phyloP scores from a whole-genome alignment of 129 eudicot genomes.

The Cynara cardunculus region DNA sequence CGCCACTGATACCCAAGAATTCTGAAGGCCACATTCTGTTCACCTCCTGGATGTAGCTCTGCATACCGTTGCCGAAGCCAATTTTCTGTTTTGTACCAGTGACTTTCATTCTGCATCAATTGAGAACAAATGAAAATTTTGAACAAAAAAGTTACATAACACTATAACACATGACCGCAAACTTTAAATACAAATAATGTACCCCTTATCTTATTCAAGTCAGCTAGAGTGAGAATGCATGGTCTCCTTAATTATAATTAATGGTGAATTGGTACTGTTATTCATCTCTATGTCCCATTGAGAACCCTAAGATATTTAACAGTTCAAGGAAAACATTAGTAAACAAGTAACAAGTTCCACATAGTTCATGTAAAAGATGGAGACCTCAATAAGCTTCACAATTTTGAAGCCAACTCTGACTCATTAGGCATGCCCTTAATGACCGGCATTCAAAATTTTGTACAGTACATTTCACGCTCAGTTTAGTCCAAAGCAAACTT shows the following conservation, averaged over 20 bases:
- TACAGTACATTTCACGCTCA: too few relatives aligned
- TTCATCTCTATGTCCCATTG: background rate
- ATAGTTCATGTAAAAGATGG: background rate
- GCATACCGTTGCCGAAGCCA: constrained; percentile 74
- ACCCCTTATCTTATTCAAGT: background rate
- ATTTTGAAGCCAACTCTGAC: too few relatives aligned
- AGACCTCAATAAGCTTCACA: too few relatives aligned
- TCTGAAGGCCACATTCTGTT: constrained; percentile 28
- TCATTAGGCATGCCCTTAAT: too few relatives aligned
- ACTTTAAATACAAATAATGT: background rate
- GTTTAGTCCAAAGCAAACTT: too few relatives aligned
- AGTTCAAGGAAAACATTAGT: background rate
- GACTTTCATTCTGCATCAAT: constrained; percentile 39
- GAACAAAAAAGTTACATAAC: background rate
- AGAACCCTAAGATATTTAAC: background rate
- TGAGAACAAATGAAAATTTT: background rate
- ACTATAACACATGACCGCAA: background rate
- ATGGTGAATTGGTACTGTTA: background rate
- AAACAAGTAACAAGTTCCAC: background rate
- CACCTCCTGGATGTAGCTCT: constrained; percentile 40
- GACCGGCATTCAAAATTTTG: too few relatives aligned
- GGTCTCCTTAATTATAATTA: background rate
- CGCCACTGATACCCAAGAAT: constrained; percentile 89
- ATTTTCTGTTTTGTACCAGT: constrained; percentile 65
- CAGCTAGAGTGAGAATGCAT: background rate